phyloP scores from a whole-genome alignment of 768 basidiomycete genomes.

The Kwoniella dendrophila region DNA sequence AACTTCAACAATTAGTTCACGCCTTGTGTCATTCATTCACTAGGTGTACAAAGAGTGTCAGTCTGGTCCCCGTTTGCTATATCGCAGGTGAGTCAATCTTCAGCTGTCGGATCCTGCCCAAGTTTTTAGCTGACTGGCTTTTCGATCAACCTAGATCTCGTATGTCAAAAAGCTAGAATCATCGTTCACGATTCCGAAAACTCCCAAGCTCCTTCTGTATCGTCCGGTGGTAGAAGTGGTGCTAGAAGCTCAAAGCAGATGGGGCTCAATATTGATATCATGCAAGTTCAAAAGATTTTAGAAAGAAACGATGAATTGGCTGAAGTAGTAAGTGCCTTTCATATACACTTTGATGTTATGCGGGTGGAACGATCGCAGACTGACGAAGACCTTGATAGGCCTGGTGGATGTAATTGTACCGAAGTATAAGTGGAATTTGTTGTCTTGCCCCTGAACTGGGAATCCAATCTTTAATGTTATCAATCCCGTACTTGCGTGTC shows the following conservation, averaged over 20 bases:
- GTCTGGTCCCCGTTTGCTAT: constrained; percentile 53
- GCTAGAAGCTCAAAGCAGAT: constrained; percentile 12
- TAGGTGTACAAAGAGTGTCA: constrained; percentile 52
- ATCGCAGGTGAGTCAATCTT: constrained; percentile 50
- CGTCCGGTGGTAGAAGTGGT: constrained; percentile 28
- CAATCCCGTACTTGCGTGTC: not conserved
- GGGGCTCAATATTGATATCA: constrained; percentile 37
- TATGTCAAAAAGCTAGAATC: constrained; percentile 52
- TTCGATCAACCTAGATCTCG: constrained; percentile 33
- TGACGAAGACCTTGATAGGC: constrained; percentile 28
- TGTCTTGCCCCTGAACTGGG: constrained; percentile 1
- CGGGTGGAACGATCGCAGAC: not conserved
- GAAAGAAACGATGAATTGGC: constrained; percentile 43
- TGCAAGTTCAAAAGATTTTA: constrained; percentile 48
- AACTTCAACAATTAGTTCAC: constrained; percentile 50
- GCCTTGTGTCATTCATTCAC: constrained; percentile 49
- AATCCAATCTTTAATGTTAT: too few species aligned
- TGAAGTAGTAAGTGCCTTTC: constrained; percentile 36
- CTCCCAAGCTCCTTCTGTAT: constrained; percentile 37
- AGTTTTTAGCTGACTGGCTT: constrained; percentile 4
- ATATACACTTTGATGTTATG: not conserved
- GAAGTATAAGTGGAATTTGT: not conserved
- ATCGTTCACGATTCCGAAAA: constrained; percentile 42
- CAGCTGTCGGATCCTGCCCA: not conserved
- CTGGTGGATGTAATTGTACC: constrained; percentile 47